phyloP scores from a whole-genome alignment of 176 grass and related monocot genomes.

The Ensete ventricosum region DNA sequence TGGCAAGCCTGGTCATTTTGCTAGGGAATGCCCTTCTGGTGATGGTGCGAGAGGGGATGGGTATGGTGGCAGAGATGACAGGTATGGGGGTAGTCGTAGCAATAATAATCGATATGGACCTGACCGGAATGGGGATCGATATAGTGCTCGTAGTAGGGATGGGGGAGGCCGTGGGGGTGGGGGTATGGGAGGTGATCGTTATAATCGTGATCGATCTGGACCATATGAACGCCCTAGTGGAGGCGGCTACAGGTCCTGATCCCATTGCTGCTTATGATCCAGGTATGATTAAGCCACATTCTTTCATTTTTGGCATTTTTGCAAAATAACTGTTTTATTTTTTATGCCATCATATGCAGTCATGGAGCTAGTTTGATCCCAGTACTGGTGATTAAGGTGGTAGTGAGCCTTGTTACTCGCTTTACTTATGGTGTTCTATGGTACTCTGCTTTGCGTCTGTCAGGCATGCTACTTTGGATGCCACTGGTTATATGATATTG shows the following conservation, averaged over 20 bases:
- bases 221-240: conserved; percentile 43
- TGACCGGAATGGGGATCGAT: conserved; percentile 39
- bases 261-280: neutral
- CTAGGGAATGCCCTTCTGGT: conserved; percentile 54
- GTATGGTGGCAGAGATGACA: conserved; percentile 36
- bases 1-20: conserved; percentile 55
- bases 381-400: conserved; percentile 6
- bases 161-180: conserved; percentile 29
- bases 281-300: conserved; percentile 24
- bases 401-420: conserved; percentile 20
- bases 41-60: conserved; percentile 56
- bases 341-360: conserved; percentile 24
- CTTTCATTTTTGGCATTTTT: conserved; percentile 4
- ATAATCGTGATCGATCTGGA: conserved; percentile 41
- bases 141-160: conserved; percentile 31
- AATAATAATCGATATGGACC: conserved; percentile 36
- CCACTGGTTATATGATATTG: conserved; percentile 29
- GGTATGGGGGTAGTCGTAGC: conserved; percentile 28
- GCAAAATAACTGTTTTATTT: conserved; percentile 3
- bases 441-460: conserved; percentile 28
- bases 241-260: conserved; percentile 27
- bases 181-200: conserved; percentile 25
- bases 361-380: conserved; percentile 16
- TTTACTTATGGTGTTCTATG: conserved; percentile 14
- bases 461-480: conserved; percentile 20